Percentiles rank a stretch among this genome's conserved stretches.
These are phyloP conservation scores for Balakata baccata DNA, from an alignment of 345 rosid species.

Conservation along the genomic window DNA sequence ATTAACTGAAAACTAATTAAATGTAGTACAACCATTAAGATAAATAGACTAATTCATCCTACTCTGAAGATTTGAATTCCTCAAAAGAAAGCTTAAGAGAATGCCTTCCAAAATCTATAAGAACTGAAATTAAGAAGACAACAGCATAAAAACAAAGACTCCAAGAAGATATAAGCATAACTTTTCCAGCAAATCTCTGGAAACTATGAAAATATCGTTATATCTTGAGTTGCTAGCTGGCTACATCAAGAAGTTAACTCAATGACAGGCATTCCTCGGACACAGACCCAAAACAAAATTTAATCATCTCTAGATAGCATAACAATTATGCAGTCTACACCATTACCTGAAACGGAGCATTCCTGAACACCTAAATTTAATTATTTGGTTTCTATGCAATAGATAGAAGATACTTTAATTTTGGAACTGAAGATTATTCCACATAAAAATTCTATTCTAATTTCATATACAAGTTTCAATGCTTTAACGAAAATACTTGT, in stretches of 20 bases:
- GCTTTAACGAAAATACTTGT: background rate
- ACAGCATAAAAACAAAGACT: background rate
- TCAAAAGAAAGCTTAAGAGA: background rate
- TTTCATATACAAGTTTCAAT: background rate
- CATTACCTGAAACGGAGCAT: background rate
- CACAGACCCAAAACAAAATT: background rate
- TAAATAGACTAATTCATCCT: no score
- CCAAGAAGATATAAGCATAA: background rate
- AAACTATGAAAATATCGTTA: no score
- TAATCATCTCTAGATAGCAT: background rate
- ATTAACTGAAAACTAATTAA: no score
- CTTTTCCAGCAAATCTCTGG: background rate
- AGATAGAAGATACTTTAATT: background rate
- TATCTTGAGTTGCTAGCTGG: background rate
- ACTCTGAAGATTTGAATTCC: background rate
- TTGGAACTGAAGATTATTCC: background rate
- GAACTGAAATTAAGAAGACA: background rate
- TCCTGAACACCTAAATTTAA: background rate
- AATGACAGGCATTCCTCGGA: background rate
- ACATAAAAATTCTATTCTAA: background rate
- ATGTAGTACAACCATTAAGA: no score
- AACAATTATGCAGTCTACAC: background rate
- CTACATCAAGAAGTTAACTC: background rate
- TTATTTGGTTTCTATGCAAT: background rate
- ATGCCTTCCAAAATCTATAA: background rate